Conservation (phyloP, 78 protist species). For the Diacronema lutheri region DNA sequence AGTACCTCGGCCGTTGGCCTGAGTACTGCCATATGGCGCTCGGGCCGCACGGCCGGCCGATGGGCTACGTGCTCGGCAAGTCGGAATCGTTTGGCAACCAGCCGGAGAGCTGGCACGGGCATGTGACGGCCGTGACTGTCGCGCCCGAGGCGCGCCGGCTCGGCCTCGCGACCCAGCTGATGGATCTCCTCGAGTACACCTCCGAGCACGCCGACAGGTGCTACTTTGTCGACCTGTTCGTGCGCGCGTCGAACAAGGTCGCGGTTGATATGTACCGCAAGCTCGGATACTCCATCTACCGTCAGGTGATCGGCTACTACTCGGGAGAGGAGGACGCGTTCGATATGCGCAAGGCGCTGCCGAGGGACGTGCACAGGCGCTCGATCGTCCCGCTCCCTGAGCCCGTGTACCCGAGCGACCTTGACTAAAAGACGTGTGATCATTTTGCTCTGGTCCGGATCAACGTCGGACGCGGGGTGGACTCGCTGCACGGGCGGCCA, state of each 20-base stretch:
- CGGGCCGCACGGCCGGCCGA: background rate
- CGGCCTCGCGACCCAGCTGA: slow-evolving; percentile 70
- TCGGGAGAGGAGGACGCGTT: slow-evolving; percentile 88
- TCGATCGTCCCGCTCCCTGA: slow-evolving; percentile 62
- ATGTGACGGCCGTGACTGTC: slow-evolving; percentile 95
- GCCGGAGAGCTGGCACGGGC: slow-evolving; percentile 92
- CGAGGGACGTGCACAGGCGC: slow-evolving; percentile 78
- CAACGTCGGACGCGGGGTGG: no score
- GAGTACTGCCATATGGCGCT: slow-evolving; percentile 41
- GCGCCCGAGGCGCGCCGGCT: slow-evolving; percentile 77
- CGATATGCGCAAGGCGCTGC: slow-evolving; percentile 62
- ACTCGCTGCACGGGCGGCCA: no score
- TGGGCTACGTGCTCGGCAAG: slow-evolving; percentile 8
- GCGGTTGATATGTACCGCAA: slow-evolving; percentile 86
- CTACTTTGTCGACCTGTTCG: slow-evolving; percentile 95
- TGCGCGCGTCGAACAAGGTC: slow-evolving; percentile 82
- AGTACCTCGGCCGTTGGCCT: slow-evolving; percentile 91
- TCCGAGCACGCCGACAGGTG: slow-evolving; percentile 78
- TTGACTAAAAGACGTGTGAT: background rate
- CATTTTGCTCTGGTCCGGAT: no score
- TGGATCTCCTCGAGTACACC: slow-evolving; percentile 82
- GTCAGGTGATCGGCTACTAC: slow-evolving; percentile 85
- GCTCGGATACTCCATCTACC: slow-evolving; percentile 83
- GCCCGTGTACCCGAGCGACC: background rate
- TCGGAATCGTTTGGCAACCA: slow-evolving; percentile 75